These are phyloP conservation scores for Claviceps sp. DNA, from an alignment of 2,329 filamentous ascomycete genomes.

Conservation along the genomic window DNA sequence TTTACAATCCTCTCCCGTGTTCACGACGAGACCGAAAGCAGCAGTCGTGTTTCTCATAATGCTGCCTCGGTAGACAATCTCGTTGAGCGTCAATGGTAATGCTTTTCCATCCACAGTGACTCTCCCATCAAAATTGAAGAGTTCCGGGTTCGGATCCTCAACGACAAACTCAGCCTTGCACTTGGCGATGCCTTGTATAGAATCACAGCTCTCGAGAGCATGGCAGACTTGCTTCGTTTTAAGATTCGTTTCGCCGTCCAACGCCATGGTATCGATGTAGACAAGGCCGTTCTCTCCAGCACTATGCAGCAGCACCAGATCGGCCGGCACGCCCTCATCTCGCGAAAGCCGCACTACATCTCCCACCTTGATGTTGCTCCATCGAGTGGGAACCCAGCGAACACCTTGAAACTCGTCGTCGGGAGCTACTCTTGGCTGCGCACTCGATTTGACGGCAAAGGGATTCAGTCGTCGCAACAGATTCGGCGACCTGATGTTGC, in stretches of 20 bases:
- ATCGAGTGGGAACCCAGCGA: conserved; percentile 37
- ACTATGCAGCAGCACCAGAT: conserved; percentile 66
- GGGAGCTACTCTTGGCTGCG: conserved; percentile 21
- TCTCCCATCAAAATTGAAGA: conserved; percentile 65
- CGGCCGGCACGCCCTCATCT: conserved; percentile 71
- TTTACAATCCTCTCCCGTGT: conserved; percentile 83
- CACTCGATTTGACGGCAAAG: conserved; percentile 17
- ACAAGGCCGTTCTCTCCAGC: conserved; percentile 66
- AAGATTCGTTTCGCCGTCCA: conserved; percentile 72
- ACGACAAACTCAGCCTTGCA: conserved; percentile 52
- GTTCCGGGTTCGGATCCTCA: conserved; percentile 65
- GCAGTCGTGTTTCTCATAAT: conserved; percentile 66
- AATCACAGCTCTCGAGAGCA: conserved; percentile 43
- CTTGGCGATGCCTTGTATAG: conserved; percentile 37
- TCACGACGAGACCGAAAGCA: conserved; percentile 68
- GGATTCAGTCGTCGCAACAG: conserved; percentile 19
- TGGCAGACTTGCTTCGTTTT: conserved; percentile 61
- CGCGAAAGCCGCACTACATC: conserved; percentile 39
- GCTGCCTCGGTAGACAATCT: conserved; percentile 79
- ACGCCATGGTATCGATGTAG: conserved; percentile 73
- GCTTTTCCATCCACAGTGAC: conserved; percentile 45
- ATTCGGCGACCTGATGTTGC: conserved; percentile 12
- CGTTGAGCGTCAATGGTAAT: conserved; percentile 60
- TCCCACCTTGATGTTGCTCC: conserved; percentile 35
- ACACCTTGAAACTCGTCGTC: conserved; percentile 46